Base-by-base conservation (phyloP, 2,329 filamentous ascomycete species). In the Alternaria brassicae region DNA sequence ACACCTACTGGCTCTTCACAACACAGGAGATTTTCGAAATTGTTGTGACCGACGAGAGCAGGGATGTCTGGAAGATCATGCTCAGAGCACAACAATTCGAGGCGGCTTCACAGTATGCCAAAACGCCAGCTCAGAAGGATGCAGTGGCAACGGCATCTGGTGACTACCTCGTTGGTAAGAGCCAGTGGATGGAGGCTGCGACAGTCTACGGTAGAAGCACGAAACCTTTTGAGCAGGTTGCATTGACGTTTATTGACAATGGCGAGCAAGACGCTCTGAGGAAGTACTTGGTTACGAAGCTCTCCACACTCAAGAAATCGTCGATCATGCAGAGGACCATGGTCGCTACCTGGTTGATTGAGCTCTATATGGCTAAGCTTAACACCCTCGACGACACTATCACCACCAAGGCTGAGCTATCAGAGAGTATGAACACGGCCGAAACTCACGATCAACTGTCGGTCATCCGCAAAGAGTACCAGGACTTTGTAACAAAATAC, bases 1-100 rank as follows among this genome's bases (percentile, higher is more conserved):
- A 94, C 72, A 99, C 95, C 0, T 97, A 94, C 74, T 99, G 96
- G 95, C 85, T 99, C 2, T 96, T 98, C 73, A 98, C 94, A 0
- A 86, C 87, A 0, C 86, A 91, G 56, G 93, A 96, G 71, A 97
- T 99, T 50, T 97, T 93, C 68, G 95, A 99, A 79, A 90, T 99
- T 58, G 91, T 95, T 12, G 90, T 94, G 12, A 90, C 89, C 42
- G 92, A 98, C 56, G 95, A 99, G 77, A 91, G 93, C 67, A 84
- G 95, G 67, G 91, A 98, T 75, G 88, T 98, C 15, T 99, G 95
- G 95, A 92, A 92, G 74, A 92, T 98, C 52, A 91, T 98, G 87
- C 84, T 97, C 58, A 87, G 91, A 70, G 86, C 89, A 66, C 90
- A 96, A 70, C 89, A 95, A 68, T 99, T 97, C 67, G 93, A 97